Percentiles rank a stretch among this genome's conserved stretches.
phyloP scores from a whole-genome alignment of 139 green algal genomes.

The Coccomyxa sp. region DNA sequence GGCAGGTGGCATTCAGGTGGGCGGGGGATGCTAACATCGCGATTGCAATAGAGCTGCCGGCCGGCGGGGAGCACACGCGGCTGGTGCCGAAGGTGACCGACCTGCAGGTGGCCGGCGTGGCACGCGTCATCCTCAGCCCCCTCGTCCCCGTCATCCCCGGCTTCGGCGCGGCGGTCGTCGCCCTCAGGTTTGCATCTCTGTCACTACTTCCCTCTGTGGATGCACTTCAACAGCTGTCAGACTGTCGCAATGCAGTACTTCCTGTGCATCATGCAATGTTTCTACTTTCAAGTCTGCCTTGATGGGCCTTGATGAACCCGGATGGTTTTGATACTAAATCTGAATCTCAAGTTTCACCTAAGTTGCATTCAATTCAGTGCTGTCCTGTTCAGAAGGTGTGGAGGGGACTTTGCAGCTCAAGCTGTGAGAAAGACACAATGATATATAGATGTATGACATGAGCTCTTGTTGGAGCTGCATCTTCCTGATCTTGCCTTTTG shows the following conservation, averaged over 20 bases:
- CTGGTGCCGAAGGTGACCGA: constrained; percentile 82
- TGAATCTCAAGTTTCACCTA: too few relatives aligned
- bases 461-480: too few relatives aligned
- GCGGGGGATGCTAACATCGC: constrained; percentile 81
- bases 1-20: constrained; percentile 77
- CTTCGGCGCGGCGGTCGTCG: constrained; percentile 66
- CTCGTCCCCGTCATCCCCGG: constrained; percentile 64
- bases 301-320: too few relatives aligned
- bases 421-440: too few relatives aligned
- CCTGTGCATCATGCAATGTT: background rate
- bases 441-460: too few relatives aligned
- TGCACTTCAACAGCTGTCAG: background rate
- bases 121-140: constrained; percentile 55
- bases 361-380: too few relatives aligned
- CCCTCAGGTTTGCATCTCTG: constrained; percentile 15
- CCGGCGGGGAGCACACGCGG: constrained; percentile 50
- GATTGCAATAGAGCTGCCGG: constrained; percentile 69
- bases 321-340: too few relatives aligned
- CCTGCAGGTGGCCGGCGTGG: constrained; percentile 62
- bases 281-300: too few relatives aligned
- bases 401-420: too few relatives aligned
- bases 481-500: too few relatives aligned
- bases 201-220: background rate
- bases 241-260: background rate
- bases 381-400: too few relatives aligned